Evolutionary conservation across 208 protist genomes (phyloP).

Genomic region (Leishmania gerbilli): DNA sequence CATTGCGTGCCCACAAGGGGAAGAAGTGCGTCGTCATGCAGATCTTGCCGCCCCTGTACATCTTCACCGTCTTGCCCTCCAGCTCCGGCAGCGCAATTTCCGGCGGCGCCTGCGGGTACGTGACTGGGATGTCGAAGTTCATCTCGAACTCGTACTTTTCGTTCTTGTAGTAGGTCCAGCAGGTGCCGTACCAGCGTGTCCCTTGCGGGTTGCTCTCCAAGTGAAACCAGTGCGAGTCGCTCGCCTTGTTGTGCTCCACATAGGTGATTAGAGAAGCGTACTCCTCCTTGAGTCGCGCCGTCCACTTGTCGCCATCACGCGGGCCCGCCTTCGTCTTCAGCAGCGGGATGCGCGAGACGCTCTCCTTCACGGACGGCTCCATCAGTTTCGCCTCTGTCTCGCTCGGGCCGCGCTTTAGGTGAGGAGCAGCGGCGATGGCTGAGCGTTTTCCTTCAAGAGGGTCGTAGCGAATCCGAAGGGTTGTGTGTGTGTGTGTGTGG

Average conservation of each 20-base stretch:
- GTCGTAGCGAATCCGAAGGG: background rate
- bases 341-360: conserved; percentile 95
- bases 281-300: conserved; percentile 97
- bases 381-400: conserved; percentile 14
- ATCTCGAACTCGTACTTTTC: conserved; percentile 97
- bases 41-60: conserved; percentile 98
- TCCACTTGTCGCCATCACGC: conserved; percentile 95
- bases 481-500: too few species aligned
- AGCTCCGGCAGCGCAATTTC: conserved; percentile 97
- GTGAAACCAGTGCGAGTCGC: conserved; percentile 96
- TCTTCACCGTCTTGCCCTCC: conserved; percentile 98
- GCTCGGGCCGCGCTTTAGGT: background rate
- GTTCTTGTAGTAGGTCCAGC: conserved; percentile 96
- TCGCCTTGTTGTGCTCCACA: conserved; percentile 96
- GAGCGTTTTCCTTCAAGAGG: background rate
- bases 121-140: conserved; percentile 97
- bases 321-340: conserved; percentile 95
- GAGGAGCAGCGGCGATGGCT: background rate
- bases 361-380: conserved; percentile 88
- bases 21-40: conserved; percentile 98
- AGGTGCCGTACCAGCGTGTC: conserved; percentile 97
- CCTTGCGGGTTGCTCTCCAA: conserved; percentile 95
- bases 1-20: conserved; percentile 97
- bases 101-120: conserved; percentile 95
- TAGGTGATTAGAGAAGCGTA: conserved; percentile 96